phyloP scores from a whole-genome alignment of 345 rosid species.

The Melaleuca quinquenervia region DNA sequence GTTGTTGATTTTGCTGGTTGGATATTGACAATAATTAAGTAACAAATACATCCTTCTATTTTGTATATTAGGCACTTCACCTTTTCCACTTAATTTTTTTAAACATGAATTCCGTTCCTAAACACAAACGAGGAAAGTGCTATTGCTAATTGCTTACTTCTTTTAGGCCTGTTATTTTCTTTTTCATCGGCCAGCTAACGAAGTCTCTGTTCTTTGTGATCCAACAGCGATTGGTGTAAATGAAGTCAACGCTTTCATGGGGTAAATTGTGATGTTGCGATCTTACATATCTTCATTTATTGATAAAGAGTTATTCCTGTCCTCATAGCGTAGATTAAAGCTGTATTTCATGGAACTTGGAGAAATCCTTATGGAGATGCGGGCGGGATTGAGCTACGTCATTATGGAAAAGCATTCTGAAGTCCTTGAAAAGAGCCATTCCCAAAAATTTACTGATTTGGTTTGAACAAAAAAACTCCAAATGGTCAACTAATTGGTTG shows the following conservation, averaged over 20 bases:
- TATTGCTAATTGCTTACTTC: background rate
- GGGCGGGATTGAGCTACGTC: background rate
- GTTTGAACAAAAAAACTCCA: too few species aligned
- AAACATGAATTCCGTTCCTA: background rate
- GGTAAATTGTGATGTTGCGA: background rate
- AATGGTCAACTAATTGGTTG: too few species aligned
- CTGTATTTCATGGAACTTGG: background rate
- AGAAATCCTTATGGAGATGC: background rate
- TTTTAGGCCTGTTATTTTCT: background rate
- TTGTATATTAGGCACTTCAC: background rate
- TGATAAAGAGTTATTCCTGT: background rate
- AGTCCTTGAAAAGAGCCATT: background rate
- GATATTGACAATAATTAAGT: background rate
- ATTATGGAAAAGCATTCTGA: background rate
- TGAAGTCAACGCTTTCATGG: background rate
- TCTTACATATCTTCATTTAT: background rate
- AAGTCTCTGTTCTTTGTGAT: background rate
- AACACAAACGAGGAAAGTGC: background rate
- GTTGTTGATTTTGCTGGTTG: background rate
- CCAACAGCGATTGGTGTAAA: background rate
- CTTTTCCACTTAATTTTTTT: background rate
- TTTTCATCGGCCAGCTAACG: background rate
- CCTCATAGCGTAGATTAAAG: background rate
- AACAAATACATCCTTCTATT: too few species aligned
- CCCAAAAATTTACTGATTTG: too few species aligned